A percentile compares a stretch with the other conserved stretches of the same genome.
Evolutionary conservation across 768 basidiomycete species (phyloP).

Genomic region (Boletus edulis): DNA sequence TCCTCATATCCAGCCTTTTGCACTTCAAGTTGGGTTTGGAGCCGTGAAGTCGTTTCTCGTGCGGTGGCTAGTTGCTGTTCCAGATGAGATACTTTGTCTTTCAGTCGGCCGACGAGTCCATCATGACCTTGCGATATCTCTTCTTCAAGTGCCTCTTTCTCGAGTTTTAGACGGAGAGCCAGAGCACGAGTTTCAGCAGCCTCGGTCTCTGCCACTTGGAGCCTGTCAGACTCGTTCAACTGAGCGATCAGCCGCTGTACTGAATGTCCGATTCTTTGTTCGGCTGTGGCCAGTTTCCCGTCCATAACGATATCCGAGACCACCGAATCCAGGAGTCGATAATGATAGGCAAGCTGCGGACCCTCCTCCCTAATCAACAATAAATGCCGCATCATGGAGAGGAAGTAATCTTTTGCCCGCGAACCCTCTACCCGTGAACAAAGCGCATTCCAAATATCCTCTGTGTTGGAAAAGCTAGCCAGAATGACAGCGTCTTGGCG

Average conservation of each 20-base stretch:
- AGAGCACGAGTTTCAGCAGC: constrained; percentile 63
- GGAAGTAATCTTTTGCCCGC: constrained; percentile 78
- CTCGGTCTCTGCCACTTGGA: constrained; percentile 77
- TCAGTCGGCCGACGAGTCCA: constrained; percentile 81
- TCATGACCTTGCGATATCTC: constrained; percentile 80
- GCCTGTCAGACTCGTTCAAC: constrained; percentile 86
- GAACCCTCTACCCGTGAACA: constrained; percentile 73
- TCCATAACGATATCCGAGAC: constrained; percentile 91
- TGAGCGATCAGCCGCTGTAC: constrained; percentile 86
- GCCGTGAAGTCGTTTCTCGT: constrained; percentile 69
- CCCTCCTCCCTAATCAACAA: constrained; percentile 89
- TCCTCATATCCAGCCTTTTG: constrained; percentile 83
- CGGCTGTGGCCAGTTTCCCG: constrained; percentile 81
- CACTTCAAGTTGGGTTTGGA: constrained; percentile 74
- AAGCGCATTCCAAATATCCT: constrained; percentile 86
- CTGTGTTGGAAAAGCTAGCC: constrained; percentile 71
- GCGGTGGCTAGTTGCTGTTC: constrained; percentile 81
- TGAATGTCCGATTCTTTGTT: constrained; percentile 82
- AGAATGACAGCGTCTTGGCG: constrained; percentile 76
- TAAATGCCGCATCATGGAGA: constrained; percentile 93
- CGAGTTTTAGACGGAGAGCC: constrained; percentile 64
- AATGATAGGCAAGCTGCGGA: constrained; percentile 80
- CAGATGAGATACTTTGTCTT: constrained; percentile 60
- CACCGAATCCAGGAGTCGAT: constrained; percentile 86
- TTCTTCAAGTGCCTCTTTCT: constrained; percentile 80